phyloP scores from a whole-genome alignment of 768 basidiomycete genomes.

The Mycena olivaceomarginata region DNA sequence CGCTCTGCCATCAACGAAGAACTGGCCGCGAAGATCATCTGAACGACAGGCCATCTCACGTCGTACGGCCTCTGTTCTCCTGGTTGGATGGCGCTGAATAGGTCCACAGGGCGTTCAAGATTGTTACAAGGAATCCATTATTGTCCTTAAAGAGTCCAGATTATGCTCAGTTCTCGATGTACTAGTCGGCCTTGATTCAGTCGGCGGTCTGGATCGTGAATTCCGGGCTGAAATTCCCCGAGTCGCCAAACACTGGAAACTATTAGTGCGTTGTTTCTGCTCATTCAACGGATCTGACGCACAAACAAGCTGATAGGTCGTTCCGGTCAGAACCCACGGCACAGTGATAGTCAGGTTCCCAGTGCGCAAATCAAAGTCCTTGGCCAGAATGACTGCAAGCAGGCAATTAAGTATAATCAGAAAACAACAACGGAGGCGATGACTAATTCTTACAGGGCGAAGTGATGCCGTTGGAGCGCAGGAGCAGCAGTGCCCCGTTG shows the following conservation, averaged over 20 bases:
- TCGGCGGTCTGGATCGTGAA: slow-evolving; percentile 50
- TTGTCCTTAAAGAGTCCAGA: not conserved
- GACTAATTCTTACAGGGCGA: not conserved
- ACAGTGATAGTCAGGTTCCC: slow-evolving; percentile 45
- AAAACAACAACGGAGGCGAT: not conserved
- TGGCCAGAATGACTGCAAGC: slow-evolving; percentile 46
- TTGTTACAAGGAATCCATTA: no score
- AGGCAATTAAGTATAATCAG: slow-evolving; percentile 17
- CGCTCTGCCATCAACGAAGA: no score
- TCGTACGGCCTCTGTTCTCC: no score
- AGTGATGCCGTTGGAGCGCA: slow-evolving; percentile 33
- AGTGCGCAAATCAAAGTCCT: slow-evolving; percentile 43
- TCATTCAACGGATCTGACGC: slow-evolving; percentile 22
- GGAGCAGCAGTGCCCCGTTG: slow-evolving; percentile 42
- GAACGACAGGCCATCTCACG: no score
- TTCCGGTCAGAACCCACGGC: slow-evolving; percentile 43
- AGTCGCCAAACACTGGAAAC: slow-evolving; percentile 56
- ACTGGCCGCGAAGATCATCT: no score
- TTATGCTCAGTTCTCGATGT: not conserved
- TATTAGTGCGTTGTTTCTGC: not conserved
- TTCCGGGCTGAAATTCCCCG: slow-evolving; percentile 50
- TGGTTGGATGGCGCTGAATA: no score
- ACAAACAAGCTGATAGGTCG: slow-evolving; percentile 50
- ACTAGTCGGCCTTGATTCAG: not conserved
- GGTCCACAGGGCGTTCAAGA: no score